A percentile compares a stretch with the other conserved stretches of the same genome.
phyloP scores from a whole-genome alignment of 805 yeast genomes.

The Yamadazyma laniorum region DNA sequence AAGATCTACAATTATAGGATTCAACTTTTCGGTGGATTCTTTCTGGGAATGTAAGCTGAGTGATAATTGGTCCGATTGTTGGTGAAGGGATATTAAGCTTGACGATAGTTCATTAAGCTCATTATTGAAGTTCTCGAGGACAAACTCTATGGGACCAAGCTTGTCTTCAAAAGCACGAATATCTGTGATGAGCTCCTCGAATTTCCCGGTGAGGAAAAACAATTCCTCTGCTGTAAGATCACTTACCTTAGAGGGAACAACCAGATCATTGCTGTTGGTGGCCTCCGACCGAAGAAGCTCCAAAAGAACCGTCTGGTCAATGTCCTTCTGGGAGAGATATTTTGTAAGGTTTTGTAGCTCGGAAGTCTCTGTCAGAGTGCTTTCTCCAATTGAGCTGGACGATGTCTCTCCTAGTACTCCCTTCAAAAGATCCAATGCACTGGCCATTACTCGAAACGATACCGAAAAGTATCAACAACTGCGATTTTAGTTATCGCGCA shows the following conservation, averaged over 20 bases:
- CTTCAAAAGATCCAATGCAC: slow-evolving; percentile 3
- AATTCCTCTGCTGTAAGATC: slow-evolving; percentile 5
- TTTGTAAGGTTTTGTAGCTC: background rate
- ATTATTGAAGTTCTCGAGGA: slow-evolving; percentile 54
- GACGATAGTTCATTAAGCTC: slow-evolving; percentile 41
- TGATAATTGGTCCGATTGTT: slow-evolving; percentile 32
- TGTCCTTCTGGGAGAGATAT: background rate
- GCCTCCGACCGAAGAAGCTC: slow-evolving; percentile 5
- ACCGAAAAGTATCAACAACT: background rate
- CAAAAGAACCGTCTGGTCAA: background rate
- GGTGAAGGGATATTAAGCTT: slow-evolving; percentile 31
- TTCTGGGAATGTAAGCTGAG: slow-evolving; percentile 27
- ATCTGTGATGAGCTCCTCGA: slow-evolving; percentile 23
- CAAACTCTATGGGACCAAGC: slow-evolving; percentile 50
- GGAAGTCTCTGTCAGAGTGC: background rate
- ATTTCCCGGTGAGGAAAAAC: slow-evolving; percentile 12
- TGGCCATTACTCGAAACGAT: background rate
- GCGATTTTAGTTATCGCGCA: no score
- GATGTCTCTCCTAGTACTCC: background rate
- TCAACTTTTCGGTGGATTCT: slow-evolving; percentile 42
- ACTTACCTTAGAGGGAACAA: background rate
- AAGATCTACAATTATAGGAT: slow-evolving; percentile 75
- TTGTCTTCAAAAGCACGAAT: slow-evolving; percentile 31
- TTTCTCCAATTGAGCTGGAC: background rate
- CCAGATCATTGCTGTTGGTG: slow-evolving; percentile 3